Base-by-base conservation (phyloP, 495 filamentous ascomycete genomes). In the Neurospora terricola region DNA sequence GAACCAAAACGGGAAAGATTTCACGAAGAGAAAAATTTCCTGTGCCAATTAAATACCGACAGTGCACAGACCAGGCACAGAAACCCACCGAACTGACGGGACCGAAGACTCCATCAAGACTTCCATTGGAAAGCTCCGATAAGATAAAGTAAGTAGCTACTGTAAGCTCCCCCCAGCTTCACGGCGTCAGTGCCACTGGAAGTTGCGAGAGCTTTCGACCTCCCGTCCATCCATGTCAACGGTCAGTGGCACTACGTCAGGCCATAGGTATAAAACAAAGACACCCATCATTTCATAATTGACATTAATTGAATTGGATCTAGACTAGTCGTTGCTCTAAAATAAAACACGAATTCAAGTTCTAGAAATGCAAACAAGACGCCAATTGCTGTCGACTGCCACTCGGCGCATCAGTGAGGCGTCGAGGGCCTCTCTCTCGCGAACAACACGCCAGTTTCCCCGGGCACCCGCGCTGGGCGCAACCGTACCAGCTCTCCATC, bases 311-410 rank as follows among this genome's bases (percentile, higher is more conserved):
- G 21, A 39, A 69, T 38, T 36, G 21, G 27, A 70, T 68, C 21
- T 42, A 38, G 68, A 16, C 34, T 38, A 70, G 71, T 70, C 62
- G 30, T 38, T 72, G 23, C 59, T 68, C 38, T 42, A 40, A 23
- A 38, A 38, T 69, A 38, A 69, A 68, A 40, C 38, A 23, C 72
- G 9, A 12, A 66, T n/a, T n/a, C 27, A 10, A 70, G 66, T 73
- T 69, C 34, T 36, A 34, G 34, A 77, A 5, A 85, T 85, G 84
- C 77, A 83, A 74, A 77, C 82, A n/a, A 80, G 81, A 79, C 71
- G 74, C 43, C 79, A 78, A 72, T 69, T 85, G 37, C 45, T 80
- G 45, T 74, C 77, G 54, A 75, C 77, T 34, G 80, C 83, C 45
- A 78, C 81, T 54, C 79, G 82, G 78, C 75, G 80, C 72, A 75